A percentile compares a stretch with the other conserved stretches of the same genome.
phyloP scores from a whole-genome alignment of 2,329 filamentous ascomycete species.

The Sarocladium kiliense region DNA sequence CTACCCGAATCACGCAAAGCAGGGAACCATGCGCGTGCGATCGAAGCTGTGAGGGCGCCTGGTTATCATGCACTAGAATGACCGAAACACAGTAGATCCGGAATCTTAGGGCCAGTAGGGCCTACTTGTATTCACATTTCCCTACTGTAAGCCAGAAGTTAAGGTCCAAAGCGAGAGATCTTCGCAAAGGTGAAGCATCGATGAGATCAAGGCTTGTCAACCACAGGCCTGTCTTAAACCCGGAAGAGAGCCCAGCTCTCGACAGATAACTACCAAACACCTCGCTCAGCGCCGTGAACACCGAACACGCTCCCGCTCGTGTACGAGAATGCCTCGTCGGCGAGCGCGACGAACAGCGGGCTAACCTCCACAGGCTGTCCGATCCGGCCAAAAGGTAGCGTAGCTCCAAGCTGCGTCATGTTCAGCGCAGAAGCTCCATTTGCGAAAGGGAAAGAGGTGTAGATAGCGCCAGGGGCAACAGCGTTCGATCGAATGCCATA shows the following conservation, averaged over 20 bases:
- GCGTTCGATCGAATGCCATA: neutral
- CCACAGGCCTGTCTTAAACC: no score
- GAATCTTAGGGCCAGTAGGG: no score
- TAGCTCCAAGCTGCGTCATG: neutral
- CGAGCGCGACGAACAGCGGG: constrained; percentile 8
- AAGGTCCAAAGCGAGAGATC: neutral
- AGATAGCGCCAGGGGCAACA: neutral
- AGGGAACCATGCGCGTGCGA: no score
- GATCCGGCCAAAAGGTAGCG: constrained; percentile 5
- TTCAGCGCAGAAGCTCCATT: neutral
- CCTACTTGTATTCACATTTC: no score
- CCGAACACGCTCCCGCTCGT: constrained; percentile 2
- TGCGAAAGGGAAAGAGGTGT: neutral
- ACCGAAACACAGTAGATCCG: no score
- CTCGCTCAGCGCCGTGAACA: constrained; percentile 5
- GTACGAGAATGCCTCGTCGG: constrained; percentile 1
- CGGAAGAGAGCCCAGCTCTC: neutral
- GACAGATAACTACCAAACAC: no score
- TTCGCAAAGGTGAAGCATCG: no score
- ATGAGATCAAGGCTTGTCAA: no score
- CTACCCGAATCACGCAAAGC: no score
- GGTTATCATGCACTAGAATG: no score
- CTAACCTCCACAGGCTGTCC: constrained; percentile 11
- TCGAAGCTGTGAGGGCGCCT: no score
- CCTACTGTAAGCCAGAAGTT: no score